Percentiles rank a stretch among this genome's conserved stretches.
Conservation (phyloP, 1,284 basidiomycete species). For the Cystobasidiaceae sp. region DNA sequence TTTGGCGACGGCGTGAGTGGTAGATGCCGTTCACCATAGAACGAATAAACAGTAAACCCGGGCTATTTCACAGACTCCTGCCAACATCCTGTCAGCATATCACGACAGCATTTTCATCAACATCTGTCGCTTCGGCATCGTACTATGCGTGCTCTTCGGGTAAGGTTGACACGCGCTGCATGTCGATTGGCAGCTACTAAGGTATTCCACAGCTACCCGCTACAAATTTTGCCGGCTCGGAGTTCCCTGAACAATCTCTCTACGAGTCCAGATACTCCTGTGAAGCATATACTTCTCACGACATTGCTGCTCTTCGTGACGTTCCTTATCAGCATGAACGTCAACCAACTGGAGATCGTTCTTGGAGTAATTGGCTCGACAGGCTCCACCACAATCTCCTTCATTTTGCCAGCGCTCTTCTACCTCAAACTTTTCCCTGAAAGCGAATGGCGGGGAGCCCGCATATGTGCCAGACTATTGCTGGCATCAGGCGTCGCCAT, state of each 20-base stretch:
- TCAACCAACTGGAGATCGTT: constrained; percentile 71
- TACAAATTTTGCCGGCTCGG: constrained; percentile 90
- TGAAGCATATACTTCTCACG: constrained; percentile 72
- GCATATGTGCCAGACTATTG: constrained; percentile 10
- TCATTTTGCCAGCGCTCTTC: constrained; percentile 82
- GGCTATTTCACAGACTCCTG: not conserved
- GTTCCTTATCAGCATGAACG: constrained; percentile 72
- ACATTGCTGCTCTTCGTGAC: constrained; percentile 58
- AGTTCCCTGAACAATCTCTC: constrained; percentile 90
- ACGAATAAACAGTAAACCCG: not conserved
- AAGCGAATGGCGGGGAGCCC: constrained; percentile 20
- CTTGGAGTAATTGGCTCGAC: constrained; percentile 94
- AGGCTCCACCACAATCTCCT: constrained; percentile 91
- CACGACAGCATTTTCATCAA: constrained; percentile 90
- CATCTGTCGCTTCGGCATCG: constrained; percentile 86
- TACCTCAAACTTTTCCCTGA: constrained; percentile 57
- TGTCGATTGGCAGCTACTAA: not conserved
- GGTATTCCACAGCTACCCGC: constrained; percentile 57
- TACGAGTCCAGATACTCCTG: constrained; percentile 48
- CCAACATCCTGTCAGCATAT: constrained; percentile 79
- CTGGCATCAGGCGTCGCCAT: constrained; percentile 12
- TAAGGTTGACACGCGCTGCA: not conserved
- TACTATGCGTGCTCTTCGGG: constrained; percentile 79
- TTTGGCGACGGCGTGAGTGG: constrained; percentile 86
- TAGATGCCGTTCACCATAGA: no score